Percentiles rank a stretch among this genome's conserved stretches.
Evolutionary conservation across 2,329 filamentous ascomycete genomes (phyloP).

Genomic region (Botrytis tulipae): DNA sequence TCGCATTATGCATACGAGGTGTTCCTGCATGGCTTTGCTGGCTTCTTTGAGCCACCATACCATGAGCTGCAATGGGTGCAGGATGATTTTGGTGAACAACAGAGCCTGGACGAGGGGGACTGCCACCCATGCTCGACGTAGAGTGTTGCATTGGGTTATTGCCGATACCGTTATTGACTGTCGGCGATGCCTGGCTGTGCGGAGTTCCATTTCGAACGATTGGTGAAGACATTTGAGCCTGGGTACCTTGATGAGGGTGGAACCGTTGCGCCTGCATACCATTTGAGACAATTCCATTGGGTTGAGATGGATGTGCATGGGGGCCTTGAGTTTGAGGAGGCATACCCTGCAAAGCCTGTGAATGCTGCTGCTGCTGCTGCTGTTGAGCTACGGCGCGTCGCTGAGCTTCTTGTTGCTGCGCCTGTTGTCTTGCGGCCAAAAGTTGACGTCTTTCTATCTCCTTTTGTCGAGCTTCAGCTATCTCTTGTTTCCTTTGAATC

Average conservation of each 20-base stretch:
- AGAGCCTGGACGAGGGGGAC: constrained; percentile 64
- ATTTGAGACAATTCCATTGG: constrained; percentile 45
- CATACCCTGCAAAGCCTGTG: constrained; percentile 22
- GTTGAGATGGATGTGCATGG: constrained; percentile 45
- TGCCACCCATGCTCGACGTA: constrained; percentile 66
- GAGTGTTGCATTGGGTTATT: constrained; percentile 61
- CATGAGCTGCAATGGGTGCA: constrained; percentile 55
- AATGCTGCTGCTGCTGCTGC: constrained; percentile 41
- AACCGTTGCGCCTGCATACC: constrained; percentile 40
- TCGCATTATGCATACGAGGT: constrained; percentile 59
- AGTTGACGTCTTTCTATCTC: constrained; percentile 34
- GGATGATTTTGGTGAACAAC: constrained; percentile 57
- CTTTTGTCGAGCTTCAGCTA: constrained; percentile 36
- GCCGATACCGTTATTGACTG: constrained; percentile 47
- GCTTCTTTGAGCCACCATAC: constrained; percentile 63
- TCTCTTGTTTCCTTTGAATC: constrained; percentile 44
- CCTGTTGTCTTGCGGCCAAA: constrained; percentile 27
- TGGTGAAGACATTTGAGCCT: constrained; percentile 67
- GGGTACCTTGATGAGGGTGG: constrained; percentile 52
- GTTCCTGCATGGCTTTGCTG: constrained; percentile 67
- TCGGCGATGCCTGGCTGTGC: constrained; percentile 63
- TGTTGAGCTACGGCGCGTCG: constrained; percentile 42
- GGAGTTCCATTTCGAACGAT: constrained; percentile 62
- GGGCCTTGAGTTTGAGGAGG: constrained; percentile 38
- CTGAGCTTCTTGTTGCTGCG: constrained; percentile 40